Conservation (phyloP, 164 flowering plant genomes). For the Magnolia officinalis region DNA sequence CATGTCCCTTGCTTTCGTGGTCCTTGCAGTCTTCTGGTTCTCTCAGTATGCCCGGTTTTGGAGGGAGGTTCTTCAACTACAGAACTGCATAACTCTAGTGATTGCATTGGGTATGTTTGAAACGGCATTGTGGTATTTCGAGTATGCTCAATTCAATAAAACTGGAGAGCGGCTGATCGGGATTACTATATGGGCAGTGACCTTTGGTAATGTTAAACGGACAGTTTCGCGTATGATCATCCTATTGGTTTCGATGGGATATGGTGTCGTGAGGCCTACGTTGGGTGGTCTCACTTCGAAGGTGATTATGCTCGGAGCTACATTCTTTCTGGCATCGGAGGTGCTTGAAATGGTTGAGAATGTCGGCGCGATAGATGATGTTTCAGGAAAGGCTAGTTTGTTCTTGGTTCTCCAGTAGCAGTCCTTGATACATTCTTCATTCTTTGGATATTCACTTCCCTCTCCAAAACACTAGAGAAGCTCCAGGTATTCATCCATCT, state of each 20-base stretch:
- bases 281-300: constrained; percentile 97
- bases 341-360: constrained; percentile 91
- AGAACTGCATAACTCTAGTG: constrained; percentile 87
- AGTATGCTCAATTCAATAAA: constrained; percentile 82
- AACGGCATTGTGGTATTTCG: constrained; percentile 96
- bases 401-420: constrained; percentile 92
- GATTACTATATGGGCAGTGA: constrained; percentile 91
- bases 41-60: constrained; percentile 92
- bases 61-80: constrained; percentile 85
- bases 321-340: constrained; percentile 89
- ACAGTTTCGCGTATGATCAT: constrained; percentile 80
- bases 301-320: constrained; percentile 84
- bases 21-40: constrained; percentile 92
- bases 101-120: constrained; percentile 95
- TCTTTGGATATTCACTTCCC: constrained; percentile 94
- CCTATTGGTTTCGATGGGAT: constrained; percentile 93
- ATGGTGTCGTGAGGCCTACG: constrained; percentile 96
- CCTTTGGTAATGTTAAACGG: constrained; percentile 83
- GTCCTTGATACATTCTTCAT: constrained; percentile 95
- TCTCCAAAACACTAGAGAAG: constrained; percentile 85
- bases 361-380: constrained; percentile 87
- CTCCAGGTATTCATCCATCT: constrained; percentile 66
- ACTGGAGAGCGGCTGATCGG: constrained; percentile 84
- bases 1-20: constrained; percentile 87
- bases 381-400: constrained; percentile 82